Base-by-base conservation (phyloP, 2,329 filamentous ascomycete species). In the Helotiales sp. region DNA sequence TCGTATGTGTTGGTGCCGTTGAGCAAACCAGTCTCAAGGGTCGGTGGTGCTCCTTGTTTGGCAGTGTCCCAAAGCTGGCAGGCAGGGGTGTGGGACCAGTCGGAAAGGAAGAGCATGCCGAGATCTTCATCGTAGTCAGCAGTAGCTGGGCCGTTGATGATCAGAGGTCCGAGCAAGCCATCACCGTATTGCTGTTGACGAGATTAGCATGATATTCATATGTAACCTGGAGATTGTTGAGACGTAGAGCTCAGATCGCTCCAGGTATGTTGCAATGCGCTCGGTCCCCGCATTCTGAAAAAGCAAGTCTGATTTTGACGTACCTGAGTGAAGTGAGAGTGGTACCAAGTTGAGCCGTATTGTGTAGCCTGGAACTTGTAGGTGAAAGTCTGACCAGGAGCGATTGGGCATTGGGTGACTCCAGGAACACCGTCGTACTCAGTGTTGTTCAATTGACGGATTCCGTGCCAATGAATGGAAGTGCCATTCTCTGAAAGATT, bases 361-460 rank as follows among this genome's bases (percentile, higher is more conserved):
- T 70, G 67, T 44, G 65, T 67, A 8, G 60, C 69, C 58, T 65
- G 63, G 36, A 69, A 71, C n/a, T 63, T 72, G 63, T 79, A 79
- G 4, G 72, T 77, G 55, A 72, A 69, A 7, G 67, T 70, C 15
- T 74, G 65, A 24, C 82, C 82, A 0, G 87, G 86, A 5, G 85
- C 75, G 58, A 90, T 84, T 1, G 88, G 87, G 62, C 88, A 91
- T 70, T 91, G 86, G 10, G 80, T 82, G 24, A 83, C 68, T 27
- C 79, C 76, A 24, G 73, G 74, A 4, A 76, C 67, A 24, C 67
- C 67, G 40, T 70, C 67, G 62, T 73, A 71, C 44, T 77, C 67
- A 24, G 72, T 72, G 7, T 70, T 71, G 34, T 73, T 69, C 7
- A 76, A 63, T 61, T 79, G 76, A 22, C 77, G 68, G 10, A 81